Conservation (phyloP, 345 rosid genomes). For the Ceriops tagal region DNA sequence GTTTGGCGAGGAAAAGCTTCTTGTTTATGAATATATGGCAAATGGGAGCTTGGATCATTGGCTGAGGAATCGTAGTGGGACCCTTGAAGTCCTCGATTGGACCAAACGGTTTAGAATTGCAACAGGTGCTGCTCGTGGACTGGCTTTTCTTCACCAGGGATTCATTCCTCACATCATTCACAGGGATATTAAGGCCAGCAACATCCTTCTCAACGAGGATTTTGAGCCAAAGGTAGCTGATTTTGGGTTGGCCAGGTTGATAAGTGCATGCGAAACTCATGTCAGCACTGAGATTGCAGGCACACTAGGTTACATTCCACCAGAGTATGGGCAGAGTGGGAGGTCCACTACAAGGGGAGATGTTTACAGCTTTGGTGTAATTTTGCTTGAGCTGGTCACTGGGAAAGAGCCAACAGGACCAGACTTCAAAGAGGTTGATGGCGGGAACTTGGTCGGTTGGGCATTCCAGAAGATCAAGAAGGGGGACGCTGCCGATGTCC, state of each 20-base stretch:
- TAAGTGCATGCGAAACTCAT: conserved; percentile 92
- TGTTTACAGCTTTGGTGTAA: conserved; percentile 90
- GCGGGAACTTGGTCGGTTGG: conserved; percentile 91
- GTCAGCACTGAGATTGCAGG: conserved; percentile 85
- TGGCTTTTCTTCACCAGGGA: conserved; percentile 84
- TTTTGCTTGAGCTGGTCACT: conserved; percentile 72
- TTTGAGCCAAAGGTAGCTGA: conserved; percentile 90
- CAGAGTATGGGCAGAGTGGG: conserved; percentile 89
- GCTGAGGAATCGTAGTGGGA: conserved; percentile 66
- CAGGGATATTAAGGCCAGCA: conserved; percentile 87
- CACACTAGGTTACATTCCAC: conserved; percentile 86
- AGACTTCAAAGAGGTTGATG: conserved; percentile 87
- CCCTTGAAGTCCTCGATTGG: conserved; percentile 72
- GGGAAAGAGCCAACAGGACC: conserved; percentile 97
- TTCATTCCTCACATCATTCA: conserved; percentile 90
- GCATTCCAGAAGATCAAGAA: conserved; percentile 66
- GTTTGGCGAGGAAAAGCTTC: conserved; percentile 79
- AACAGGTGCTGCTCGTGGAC: conserved; percentile 66
- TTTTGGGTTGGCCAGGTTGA: conserved; percentile 80
- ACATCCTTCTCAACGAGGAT: conserved; percentile 63
- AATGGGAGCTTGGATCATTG: conserved; percentile 87
- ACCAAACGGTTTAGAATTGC: conserved; percentile 73
- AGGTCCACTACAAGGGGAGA: conserved; percentile 78
- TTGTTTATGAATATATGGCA: conserved; percentile 85
- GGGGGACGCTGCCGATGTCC: conserved; percentile 57